A percentile compares a stretch with the other conserved stretches of the same genome.
phyloP scores from a whole-genome alignment of 2,329 filamentous ascomycete genomes.

The Fusarium buxicola region DNA sequence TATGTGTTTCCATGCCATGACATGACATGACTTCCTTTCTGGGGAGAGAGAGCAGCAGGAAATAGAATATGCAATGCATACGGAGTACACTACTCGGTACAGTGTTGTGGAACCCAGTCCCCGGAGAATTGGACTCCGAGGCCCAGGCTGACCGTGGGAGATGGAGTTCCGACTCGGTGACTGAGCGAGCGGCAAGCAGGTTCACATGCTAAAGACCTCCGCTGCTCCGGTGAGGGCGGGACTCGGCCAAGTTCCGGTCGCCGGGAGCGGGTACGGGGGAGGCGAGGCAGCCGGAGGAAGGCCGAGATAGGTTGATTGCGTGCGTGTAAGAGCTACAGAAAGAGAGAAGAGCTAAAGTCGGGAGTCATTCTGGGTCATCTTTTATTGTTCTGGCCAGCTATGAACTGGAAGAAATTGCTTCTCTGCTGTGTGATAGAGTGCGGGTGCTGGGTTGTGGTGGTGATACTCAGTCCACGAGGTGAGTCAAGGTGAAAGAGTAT shows the following conservation, averaged over 20 bases:
- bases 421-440: neutral
- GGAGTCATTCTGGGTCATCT: neutral
- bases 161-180: neutral
- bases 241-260: slow-evolving; percentile 46
- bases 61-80: neutral
- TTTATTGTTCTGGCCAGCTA: no score
- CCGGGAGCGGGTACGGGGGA: slow-evolving; percentile 31
- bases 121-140: slow-evolving; percentile 4
- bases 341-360: neutral
- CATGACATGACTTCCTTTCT: neutral
- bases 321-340: slow-evolving; percentile 1
- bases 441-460: neutral
- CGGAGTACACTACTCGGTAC: no score
- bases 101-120: neutral
- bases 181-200: slow-evolving; percentile 18
- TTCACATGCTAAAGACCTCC: slow-evolving; percentile 50
- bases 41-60: neutral
- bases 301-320: slow-evolving; percentile 33
- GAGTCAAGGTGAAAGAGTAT: slow-evolving; percentile 17
- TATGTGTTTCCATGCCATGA: neutral
- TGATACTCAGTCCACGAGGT: slow-evolving; percentile 7
- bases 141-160: neutral
- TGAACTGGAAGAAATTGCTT: neutral
- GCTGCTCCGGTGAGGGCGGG: slow-evolving; percentile 44
- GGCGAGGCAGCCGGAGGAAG: slow-evolving; percentile 40